Evolutionary conservation across 345 rosid genomes (phyloP).

Genomic region (Citrus maxima): DNA sequence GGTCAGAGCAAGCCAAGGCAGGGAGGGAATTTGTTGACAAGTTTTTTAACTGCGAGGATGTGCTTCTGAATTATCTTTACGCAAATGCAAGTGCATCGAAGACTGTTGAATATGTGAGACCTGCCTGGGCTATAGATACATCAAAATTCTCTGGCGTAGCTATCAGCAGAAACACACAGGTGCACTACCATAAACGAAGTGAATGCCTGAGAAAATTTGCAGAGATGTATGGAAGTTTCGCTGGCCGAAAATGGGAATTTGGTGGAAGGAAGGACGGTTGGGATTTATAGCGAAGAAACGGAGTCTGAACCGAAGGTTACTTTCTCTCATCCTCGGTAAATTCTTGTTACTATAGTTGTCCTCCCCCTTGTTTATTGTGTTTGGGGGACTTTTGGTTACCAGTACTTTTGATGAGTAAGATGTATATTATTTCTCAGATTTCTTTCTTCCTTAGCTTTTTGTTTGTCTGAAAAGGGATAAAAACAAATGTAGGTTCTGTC

Average conservation of each 20-base stretch:
- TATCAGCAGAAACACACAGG: constrained; percentile 71
- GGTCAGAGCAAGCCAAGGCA: constrained; percentile 51
- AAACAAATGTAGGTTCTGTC: not conserved
- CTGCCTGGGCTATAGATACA: constrained; percentile 80
- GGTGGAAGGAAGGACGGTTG: constrained; percentile 76
- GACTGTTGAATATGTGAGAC: constrained; percentile 83
- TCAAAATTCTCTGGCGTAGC: constrained; percentile 85
- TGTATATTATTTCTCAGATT: constrained; percentile 19
- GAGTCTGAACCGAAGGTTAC: not conserved
- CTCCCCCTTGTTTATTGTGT: constrained; percentile 19
- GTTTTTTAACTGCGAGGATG: constrained; percentile 85
- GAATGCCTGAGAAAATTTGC: constrained; percentile 63
- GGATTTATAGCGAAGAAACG: constrained; percentile 59
- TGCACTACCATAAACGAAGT: constrained; percentile 72
- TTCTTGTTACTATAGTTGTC: constrained; percentile 8
- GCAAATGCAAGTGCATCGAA: constrained; percentile 65
- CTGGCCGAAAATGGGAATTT: constrained; percentile 55
- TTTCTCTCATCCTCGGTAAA: constrained; percentile 5
- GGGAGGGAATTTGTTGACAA: constrained; percentile 73
- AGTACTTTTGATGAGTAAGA: not conserved
- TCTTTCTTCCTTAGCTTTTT: not conserved
- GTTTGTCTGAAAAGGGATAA: not conserved
- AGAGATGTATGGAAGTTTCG: constrained; percentile 64
- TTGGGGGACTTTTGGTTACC: constrained; percentile 9
- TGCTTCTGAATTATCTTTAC: constrained; percentile 72